A percentile compares a stretch with the other conserved stretches of the same genome.
Conservation (phyloP, 2,329 filamentous ascomycete genomes). For the Leptosphaerulina australis region DNA sequence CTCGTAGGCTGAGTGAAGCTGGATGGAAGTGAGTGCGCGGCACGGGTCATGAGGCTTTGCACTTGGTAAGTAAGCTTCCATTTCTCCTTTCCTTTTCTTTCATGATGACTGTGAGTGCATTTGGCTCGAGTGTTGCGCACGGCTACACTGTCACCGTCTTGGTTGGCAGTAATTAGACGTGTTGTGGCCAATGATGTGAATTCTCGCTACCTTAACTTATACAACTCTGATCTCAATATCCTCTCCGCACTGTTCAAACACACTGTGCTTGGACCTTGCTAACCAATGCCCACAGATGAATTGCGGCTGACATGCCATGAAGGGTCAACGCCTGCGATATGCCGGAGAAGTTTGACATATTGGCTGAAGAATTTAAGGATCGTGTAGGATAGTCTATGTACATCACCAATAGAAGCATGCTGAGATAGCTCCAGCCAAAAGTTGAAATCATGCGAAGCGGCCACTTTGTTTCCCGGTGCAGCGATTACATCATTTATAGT, state of each 20-base stretch:
- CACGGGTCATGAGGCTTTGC: constrained; percentile 21
- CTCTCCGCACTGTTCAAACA: constrained; percentile 28
- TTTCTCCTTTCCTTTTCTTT: constrained; percentile 20
- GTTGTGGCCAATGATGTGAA: constrained; percentile 95
- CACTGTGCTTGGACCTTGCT: constrained; percentile 32
- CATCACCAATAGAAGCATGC: constrained; percentile 49
- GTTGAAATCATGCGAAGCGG: constrained; percentile 92
- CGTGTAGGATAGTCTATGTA: constrained; percentile 71
- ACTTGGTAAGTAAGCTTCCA: constrained; percentile 36
- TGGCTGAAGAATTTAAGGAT: constrained; percentile 81
- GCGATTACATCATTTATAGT: constrained; percentile 99
- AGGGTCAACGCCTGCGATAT: constrained; percentile 96
- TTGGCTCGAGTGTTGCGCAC: constrained; percentile 97
- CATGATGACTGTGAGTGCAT: constrained; percentile 99
- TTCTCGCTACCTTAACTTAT: constrained; percentile 95
- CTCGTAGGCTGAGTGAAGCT: constrained; percentile 81
- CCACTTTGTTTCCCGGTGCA: constrained; percentile 91
- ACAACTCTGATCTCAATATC: constrained; percentile 73
- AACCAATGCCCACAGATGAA: constrained; percentile 42
- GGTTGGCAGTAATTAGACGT: constrained; percentile 63
- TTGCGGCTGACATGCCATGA: constrained; percentile 39
- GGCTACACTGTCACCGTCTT: constrained; percentile 74
- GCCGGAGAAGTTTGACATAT: constrained; percentile 82
- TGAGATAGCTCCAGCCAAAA: constrained; percentile 66
- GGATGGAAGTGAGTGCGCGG: constrained; percentile 85